Conservation (phyloP, 257 asterid genomes). For the Leonotis leonurus region DNA sequence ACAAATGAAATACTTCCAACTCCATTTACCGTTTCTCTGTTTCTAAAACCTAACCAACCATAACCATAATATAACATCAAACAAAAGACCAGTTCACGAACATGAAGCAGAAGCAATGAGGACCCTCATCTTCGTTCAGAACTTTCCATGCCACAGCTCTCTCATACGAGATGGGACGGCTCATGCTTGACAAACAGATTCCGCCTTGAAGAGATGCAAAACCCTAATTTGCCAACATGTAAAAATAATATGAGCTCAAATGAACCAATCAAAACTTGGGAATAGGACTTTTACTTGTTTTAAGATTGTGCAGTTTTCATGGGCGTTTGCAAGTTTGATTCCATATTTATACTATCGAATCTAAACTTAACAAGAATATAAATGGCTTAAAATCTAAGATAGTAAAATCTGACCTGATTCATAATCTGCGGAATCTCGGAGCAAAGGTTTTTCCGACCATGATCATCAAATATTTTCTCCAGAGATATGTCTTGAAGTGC, state of each 20-base stretch:
- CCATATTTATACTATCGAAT: background rate
- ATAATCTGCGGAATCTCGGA: slow-evolving; percentile 81
- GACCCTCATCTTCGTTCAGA: slow-evolving; percentile 63
- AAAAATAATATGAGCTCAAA: background rate
- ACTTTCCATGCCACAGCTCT: slow-evolving; percentile 95
- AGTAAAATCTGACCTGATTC: slow-evolving; percentile 64
- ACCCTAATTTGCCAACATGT: slow-evolving; percentile 41
- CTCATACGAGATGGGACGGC: slow-evolving; percentile 84
- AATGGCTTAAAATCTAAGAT: background rate
- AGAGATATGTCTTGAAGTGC: slow-evolving; percentile 86
- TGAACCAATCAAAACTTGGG: background rate
- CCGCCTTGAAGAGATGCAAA: slow-evolving; percentile 87
- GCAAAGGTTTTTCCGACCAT: slow-evolving; percentile 74
- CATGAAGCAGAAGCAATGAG: slow-evolving; percentile 84
- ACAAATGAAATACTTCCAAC: background rate
- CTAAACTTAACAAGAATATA: background rate
- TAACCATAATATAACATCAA: slow-evolving; percentile 20
- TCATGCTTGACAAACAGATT: slow-evolving; percentile 88
- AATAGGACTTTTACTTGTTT: background rate
- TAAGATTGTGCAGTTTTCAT: background rate
- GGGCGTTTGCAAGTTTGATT: too few relatives aligned
- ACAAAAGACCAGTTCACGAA: slow-evolving; percentile 90
- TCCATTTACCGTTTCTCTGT: slow-evolving; percentile 2
- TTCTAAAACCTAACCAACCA: background rate
- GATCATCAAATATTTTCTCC: slow-evolving; percentile 85